Evolutionary conservation across 1,139 yeast species (phyloP), one percentile per base, ranked within the genome.

Genomic region (Kluyveromyces sp.): DNA sequence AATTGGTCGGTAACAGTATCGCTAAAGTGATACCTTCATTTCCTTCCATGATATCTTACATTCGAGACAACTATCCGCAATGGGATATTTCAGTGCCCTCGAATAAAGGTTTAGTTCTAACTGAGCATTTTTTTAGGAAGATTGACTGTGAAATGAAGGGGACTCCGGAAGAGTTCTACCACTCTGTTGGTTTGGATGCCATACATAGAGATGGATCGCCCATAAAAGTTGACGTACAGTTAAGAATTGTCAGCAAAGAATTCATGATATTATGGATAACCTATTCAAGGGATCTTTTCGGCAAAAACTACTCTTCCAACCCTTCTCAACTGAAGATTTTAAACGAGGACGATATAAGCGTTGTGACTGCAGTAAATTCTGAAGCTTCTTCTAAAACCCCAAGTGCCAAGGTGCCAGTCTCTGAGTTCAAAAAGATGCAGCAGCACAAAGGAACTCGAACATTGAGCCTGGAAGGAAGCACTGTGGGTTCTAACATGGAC

Each of bases 101-200:
- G 20, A 60, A 60, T 38, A 57, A 48, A 49, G 85, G 75, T 56
- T 72, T 66, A 67, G 95, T 88, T 0, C 66, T 88, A 13, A 95
- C 96, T 0, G 96, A 88, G 60, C 96, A 88, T 64, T 83, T 84
- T 59, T 87, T 88, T 63, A 72, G 96, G 51, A 80, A 80, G 49
- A 62, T 74, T 68, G 30, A 56, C 48, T 46, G 59, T 42, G 51
- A 60, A 49, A 50, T 57, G 56, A 34, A 38, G 22, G 44, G 45
- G 31, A 44, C 51, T 15, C 50, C 46, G 7, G 56, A 56, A 20
- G 59, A 73, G 8, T 82, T 81, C 50, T 69, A 83, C 44, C 70
- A 71, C 19, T 81, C 88, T 0, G 69, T 70, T 37, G 95, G 94
- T 33, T 70, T 86, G 13, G 69, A 70, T 46, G 95, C 83, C 19